These are phyloP conservation scores for Petunia hybrid DNA, from an alignment of 305 asterid species.

Conservation along the genomic window DNA sequence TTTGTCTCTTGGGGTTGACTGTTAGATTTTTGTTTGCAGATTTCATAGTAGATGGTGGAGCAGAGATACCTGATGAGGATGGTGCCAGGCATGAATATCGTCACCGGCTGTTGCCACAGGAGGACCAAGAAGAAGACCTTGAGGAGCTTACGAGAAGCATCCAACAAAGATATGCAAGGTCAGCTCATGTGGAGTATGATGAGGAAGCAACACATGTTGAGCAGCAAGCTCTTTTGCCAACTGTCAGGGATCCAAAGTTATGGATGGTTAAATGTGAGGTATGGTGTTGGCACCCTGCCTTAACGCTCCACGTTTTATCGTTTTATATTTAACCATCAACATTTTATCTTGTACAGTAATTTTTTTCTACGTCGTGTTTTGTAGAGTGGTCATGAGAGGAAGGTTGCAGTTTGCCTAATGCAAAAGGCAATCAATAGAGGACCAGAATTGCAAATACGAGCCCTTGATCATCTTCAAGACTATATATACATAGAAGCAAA, in stretches of 20 bases:
- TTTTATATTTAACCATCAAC: neutral
- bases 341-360: neutral
- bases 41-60: slow-evolving; percentile 27
- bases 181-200: slow-evolving; percentile 71
- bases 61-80: slow-evolving; percentile 74
- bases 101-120: slow-evolving; percentile 77
- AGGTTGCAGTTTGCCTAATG: slow-evolving; percentile 90
- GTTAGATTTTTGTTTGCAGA: neutral
- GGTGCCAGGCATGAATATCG: slow-evolving; percentile 65
- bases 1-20: neutral
- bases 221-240: slow-evolving; percentile 91
- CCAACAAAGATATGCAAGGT: slow-evolving; percentile 74
- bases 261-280: slow-evolving; percentile 99
- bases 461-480: slow-evolving; percentile 87
- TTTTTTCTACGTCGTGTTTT: neutral
- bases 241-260: slow-evolving; percentile 90
- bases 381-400: slow-evolving; percentile 91
- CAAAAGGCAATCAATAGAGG: slow-evolving; percentile 83
- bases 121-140: slow-evolving; percentile 79
- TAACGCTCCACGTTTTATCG: neutral
- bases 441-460: slow-evolving; percentile 75
- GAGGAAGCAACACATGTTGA: slow-evolving; percentile 91
- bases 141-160: slow-evolving; percentile 82
- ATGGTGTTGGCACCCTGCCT: slow-evolving; percentile 41
- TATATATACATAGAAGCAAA: slow-evolving; percentile 86